Base-by-base conservation (phyloP, 768 basidiomycete species). In the Nevesoporus exiguus region DNA sequence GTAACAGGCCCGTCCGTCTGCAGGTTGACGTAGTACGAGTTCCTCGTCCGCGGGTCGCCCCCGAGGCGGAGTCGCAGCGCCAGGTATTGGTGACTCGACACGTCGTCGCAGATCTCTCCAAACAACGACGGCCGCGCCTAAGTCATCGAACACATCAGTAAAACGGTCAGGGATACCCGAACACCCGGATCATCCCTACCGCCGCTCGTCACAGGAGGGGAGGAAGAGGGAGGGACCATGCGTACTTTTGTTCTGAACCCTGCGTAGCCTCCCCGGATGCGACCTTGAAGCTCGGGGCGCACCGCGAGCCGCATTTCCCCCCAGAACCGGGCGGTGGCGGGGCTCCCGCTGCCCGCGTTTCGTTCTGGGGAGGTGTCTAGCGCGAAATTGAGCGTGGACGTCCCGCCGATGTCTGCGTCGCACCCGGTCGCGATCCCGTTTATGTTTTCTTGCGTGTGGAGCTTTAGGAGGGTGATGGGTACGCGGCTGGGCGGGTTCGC, bases 11-110 rank as follows among this genome's bases (percentile, higher is more conserved):
- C 88, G 48, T 93, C 88, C 3, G 93, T 96, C 69, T 97, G 94
- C 43, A 98, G 74, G 71, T 98, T 98, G 45, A 93, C 88, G 61
- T 88, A 95, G 76, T 93, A 98, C n/a, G 90, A 85, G 60, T 83
- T 83, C 57, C 84, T 82, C 39, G 88, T 88, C 37, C 81, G 77
- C 21, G 85, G 83, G 58, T 91, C 83, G 3, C 93, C 95, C 24
- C 80, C 80, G 55, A 86, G 81, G 15, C 90, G 85, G 11, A 97
- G 73, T 5, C 90, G 85, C 47, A 98, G 74, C 2, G 85, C 84
- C 25, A 98, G 77, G 71, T 88, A 98, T 17, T 82, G 77, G 66
- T 95, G 90, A 36, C 79, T 75, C 31, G 89, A 87, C 29, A 90
- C 82, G 73, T 98, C 94, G 64, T 96, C 93, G 5, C 78, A 80